A percentile compares a stretch with the other conserved stretches of the same genome.
Evolutionary conservation across 306 rosid genomes (phyloP).

Genomic region (Lagenaria siceraria): DNA sequence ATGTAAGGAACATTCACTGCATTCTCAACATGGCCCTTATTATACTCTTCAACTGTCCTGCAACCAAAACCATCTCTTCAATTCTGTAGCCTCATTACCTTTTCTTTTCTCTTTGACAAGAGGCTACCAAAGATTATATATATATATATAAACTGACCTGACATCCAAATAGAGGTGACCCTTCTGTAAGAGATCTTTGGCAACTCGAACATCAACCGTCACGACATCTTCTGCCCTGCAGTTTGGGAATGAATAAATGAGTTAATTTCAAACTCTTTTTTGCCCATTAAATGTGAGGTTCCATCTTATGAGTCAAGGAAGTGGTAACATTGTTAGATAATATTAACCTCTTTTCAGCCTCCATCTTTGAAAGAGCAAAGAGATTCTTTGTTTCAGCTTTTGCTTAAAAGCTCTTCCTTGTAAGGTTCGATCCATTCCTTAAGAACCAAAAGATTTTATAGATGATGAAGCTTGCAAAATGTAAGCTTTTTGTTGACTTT

Average conservation of each 20-base stretch:
- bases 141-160: conserved; percentile 5
- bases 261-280: not conserved
- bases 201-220: conserved; percentile 24
- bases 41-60: conserved; percentile 30
- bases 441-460: not conserved
- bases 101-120: not conserved
- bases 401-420: not conserved
- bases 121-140: not conserved
- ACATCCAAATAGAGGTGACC: conserved; percentile 30
- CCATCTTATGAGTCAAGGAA: not conserved
- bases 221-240: conserved; percentile 28
- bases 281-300: not conserved
- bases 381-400: not conserved
- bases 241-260: not conserved
- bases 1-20: conserved; percentile 39
- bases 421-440: not conserved
- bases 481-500: not conserved
- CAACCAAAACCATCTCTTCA: not conserved
- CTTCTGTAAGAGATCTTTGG: conserved; percentile 22
- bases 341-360: not conserved
- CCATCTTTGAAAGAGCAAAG: not conserved
- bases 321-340: not conserved
- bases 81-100: not conserved
- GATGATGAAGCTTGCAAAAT: not conserved
- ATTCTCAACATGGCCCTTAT: conserved; percentile 30